phyloP scores from a whole-genome alignment of 2,329 filamentous ascomycete genomes.

The Sarocladiaceae sp. region DNA sequence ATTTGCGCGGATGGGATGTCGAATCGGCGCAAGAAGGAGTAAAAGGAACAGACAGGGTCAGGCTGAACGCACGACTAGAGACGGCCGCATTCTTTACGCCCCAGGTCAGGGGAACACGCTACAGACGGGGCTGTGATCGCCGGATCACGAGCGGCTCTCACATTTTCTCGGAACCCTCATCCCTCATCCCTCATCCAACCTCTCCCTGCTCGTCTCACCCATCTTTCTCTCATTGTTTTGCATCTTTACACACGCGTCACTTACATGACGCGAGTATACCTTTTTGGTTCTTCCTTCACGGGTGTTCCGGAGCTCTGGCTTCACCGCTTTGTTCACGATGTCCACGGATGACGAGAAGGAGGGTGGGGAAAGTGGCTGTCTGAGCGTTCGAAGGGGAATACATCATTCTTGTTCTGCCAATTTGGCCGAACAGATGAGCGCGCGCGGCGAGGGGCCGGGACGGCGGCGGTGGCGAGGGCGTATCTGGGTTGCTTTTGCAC shows the following conservation, averaged over 20 bases:
- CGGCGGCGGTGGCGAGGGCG: not conserved
- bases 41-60: constrained; percentile 5
- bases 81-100: constrained; percentile 2
- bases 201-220: constrained; percentile 2
- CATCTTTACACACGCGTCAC: constrained; percentile 6
- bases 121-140: constrained; percentile 1
- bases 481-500: not conserved
- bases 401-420: not conserved
- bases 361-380: not conserved
- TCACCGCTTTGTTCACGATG: constrained; percentile 2
- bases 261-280: constrained; percentile 2
- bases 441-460: not conserved
- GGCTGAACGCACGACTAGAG: constrained; percentile 4
- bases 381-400: not conserved
- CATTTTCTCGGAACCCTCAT: not conserved
- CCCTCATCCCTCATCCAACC: constrained; percentile 1
- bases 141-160: not conserved
- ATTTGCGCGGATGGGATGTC: constrained; percentile 31
- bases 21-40: constrained; percentile 11
- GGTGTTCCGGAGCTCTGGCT: constrained; percentile 5
- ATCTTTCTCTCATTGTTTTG: constrained; percentile 1
- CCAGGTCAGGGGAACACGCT: not conserved
- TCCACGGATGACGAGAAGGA: constrained; percentile 9
- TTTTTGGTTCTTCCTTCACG: not conserved
- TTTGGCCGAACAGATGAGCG: not conserved